Percentiles rank a stretch among this genome's conserved stretches.
These are phyloP conservation scores for Sonneratia caseolaris DNA, from an alignment of 345 rosid genomes.

Conservation along the genomic window DNA sequence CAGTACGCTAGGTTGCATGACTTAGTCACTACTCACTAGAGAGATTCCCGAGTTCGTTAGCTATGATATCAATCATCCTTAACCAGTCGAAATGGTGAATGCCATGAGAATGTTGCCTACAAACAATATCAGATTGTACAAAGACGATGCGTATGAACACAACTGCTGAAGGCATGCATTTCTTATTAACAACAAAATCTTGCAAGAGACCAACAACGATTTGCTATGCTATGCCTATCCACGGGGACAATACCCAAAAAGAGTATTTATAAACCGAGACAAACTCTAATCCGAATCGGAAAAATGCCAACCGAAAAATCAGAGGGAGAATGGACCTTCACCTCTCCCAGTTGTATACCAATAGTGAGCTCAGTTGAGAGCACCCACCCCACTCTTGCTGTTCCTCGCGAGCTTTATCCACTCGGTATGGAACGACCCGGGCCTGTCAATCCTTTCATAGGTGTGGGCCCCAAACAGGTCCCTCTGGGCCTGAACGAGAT, in stretches of 20 bases:
- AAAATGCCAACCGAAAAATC: neutral
- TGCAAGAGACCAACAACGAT: slow-evolving; percentile 15
- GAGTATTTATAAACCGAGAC: neutral
- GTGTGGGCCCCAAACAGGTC: slow-evolving; percentile 98
- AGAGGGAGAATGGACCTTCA: neutral
- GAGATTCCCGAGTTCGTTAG: too few species aligned
- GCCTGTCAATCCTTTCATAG: slow-evolving; percentile 77
- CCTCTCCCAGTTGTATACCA: neutral
- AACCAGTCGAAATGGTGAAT: slow-evolving; percentile 30
- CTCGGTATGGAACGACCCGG: slow-evolving; percentile 75
- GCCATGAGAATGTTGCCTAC: slow-evolving; percentile 18
- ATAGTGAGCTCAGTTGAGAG: slow-evolving; percentile 35
- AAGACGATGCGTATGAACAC: neutral
- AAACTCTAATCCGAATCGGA: neutral
- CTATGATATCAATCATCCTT: too few species aligned
- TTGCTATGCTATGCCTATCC: slow-evolving; percentile 10
- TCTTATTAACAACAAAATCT: slow-evolving; percentile 28
- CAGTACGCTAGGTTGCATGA: too few species aligned
- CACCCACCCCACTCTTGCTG: slow-evolving; percentile 33
- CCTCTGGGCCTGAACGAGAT: slow-evolving; percentile 96
- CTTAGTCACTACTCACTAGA: too few species aligned
- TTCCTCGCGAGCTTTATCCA: slow-evolving; percentile 83
- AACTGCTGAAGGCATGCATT: slow-evolving; percentile 24
- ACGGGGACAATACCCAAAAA: neutral
- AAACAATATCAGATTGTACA: neutral